Conservation (phyloP, 805 yeast species). For the Candida oleophila region DNA sequence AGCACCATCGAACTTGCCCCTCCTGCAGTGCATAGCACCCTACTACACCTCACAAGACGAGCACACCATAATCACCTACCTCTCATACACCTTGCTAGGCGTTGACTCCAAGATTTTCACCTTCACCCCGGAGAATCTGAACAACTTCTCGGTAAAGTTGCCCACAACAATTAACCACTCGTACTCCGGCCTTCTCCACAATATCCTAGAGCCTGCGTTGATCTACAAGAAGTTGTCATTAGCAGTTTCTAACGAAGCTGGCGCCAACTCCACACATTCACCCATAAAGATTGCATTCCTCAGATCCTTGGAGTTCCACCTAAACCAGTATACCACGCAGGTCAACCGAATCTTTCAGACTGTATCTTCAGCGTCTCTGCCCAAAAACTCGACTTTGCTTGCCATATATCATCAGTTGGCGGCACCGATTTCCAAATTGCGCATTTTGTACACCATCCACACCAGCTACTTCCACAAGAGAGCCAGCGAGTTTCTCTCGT, state of each 20-base stretch:
- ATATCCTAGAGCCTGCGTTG: slow-evolving; percentile 70
- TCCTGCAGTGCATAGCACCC: slow-evolving; percentile 15
- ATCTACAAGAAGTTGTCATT: slow-evolving; percentile 49
- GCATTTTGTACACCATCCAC: slow-evolving; percentile 53
- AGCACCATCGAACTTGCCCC: slow-evolving; percentile 2
- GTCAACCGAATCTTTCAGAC: slow-evolving; percentile 34
- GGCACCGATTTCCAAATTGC: slow-evolving; percentile 53
- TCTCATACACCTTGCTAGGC: slow-evolving; percentile 59
- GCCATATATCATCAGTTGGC: slow-evolving; percentile 41
- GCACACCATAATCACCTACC: slow-evolving; percentile 38
- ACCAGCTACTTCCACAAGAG: slow-evolving; percentile 26
- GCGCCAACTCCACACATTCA: slow-evolving; percentile 11
- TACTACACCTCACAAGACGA: slow-evolving; percentile 32
- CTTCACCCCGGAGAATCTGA: slow-evolving; percentile 27
- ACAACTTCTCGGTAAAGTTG: slow-evolving; percentile 21
- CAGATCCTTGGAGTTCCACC: slow-evolving; percentile 44
- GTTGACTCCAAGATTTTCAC: slow-evolving; percentile 58
- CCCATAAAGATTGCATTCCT: slow-evolving; percentile 64
- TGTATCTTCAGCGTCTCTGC: neutral
- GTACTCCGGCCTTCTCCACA: slow-evolving; percentile 52
- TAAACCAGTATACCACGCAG: slow-evolving; percentile 31
- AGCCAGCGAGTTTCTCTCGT: slow-evolving; percentile 56
- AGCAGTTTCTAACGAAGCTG: slow-evolving; percentile 20
- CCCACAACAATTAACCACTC: slow-evolving; percentile 59
- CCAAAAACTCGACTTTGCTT: slow-evolving; percentile 27